Evolutionary conservation across 768 basidiomycete species (phyloP).

Genomic region (Cystofilobasidium bisporidii): DNA sequence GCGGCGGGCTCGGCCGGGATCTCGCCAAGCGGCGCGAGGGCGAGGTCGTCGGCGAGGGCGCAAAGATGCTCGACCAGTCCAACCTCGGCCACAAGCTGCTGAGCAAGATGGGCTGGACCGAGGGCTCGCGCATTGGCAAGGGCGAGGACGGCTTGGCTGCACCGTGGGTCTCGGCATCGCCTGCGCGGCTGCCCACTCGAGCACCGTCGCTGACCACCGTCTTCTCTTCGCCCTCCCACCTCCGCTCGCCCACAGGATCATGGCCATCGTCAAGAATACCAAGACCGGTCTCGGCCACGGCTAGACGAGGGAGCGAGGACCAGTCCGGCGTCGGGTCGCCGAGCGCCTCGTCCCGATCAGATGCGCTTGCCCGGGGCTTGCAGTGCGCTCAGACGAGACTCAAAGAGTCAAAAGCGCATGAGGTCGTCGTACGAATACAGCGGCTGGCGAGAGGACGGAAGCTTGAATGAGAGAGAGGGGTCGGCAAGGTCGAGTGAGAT

Average conservation of each 20-base stretch:
- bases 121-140: conserved; percentile 17
- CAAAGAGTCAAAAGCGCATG: too few species aligned
- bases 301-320: too few species aligned
- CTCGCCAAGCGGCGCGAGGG: conserved; percentile 60
- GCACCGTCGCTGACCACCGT: neutral
- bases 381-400: too few species aligned
- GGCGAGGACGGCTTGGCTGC: conserved; percentile 23
- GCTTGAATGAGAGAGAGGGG: too few species aligned
- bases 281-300: conserved; percentile 10
- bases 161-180: conserved; percentile 13
- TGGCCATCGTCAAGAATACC: conserved; percentile 17
- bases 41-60: conserved; percentile 75
- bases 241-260: conserved; percentile 3
- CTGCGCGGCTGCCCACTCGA: neutral
- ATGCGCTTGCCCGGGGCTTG: too few species aligned
- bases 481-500: too few species aligned
- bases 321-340: too few species aligned
- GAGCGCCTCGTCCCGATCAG: too few species aligned
- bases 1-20: conserved; percentile 31
- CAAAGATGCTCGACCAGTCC: conserved; percentile 64
- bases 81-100: conserved; percentile 85
- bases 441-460: too few species aligned
- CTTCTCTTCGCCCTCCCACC: neutral
- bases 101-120: conserved; percentile 28
- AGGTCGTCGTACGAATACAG: too few species aligned